A percentile compares a stretch with the other conserved stretches of the same genome.
Conservation (phyloP, 169 alveolate species). For the Plasmodium vivax region DNA sequence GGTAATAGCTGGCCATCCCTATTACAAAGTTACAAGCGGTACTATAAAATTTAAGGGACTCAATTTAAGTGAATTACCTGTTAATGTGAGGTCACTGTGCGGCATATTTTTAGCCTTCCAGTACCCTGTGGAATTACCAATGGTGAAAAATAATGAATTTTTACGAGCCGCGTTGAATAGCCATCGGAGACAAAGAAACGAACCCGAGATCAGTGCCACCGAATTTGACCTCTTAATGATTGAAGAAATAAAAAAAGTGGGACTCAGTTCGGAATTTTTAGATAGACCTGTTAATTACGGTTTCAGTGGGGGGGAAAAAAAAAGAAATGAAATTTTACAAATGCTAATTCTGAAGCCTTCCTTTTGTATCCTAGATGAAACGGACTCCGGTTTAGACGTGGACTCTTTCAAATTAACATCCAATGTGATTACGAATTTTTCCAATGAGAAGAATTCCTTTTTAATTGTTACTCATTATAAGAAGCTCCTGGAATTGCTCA, state of each 20-base stretch:
- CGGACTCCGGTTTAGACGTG: slow-evolving; percentile 84
- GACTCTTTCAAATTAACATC: slow-evolving; percentile 80
- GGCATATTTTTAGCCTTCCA: slow-evolving; percentile 83
- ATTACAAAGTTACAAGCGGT: slow-evolving; percentile 77
- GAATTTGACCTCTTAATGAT: slow-evolving; percentile 74
- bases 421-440: slow-evolving; percentile 71
- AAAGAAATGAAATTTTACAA: slow-evolving; percentile 82
- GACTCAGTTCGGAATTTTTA: slow-evolving; percentile 72
- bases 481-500: slow-evolving; percentile 77
- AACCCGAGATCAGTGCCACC: slow-evolving; percentile 72
- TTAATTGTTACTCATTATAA: slow-evolving; percentile 82
- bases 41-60: slow-evolving; percentile 73
- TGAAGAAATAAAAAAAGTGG: slow-evolving; percentile 76
- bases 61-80: slow-evolving; percentile 76
- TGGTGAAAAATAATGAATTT: slow-evolving; percentile 78
- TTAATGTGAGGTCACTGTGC: slow-evolving; percentile 76
- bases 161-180: slow-evolving; percentile 76
- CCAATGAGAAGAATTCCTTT: slow-evolving; percentile 75
- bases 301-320: slow-evolving; percentile 84
- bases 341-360: slow-evolving; percentile 78
- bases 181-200: slow-evolving; percentile 71
- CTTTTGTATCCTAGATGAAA: slow-evolving; percentile 79
- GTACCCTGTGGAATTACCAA: slow-evolving; percentile 81
- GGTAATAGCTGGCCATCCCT: slow-evolving; percentile 81
- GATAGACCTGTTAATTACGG: slow-evolving; percentile 82